Evolutionary conservation across 148 eudicot genomes (phyloP), one percentile per base, ranked within the genome.

Genomic region (Oxyria digyna): DNA sequence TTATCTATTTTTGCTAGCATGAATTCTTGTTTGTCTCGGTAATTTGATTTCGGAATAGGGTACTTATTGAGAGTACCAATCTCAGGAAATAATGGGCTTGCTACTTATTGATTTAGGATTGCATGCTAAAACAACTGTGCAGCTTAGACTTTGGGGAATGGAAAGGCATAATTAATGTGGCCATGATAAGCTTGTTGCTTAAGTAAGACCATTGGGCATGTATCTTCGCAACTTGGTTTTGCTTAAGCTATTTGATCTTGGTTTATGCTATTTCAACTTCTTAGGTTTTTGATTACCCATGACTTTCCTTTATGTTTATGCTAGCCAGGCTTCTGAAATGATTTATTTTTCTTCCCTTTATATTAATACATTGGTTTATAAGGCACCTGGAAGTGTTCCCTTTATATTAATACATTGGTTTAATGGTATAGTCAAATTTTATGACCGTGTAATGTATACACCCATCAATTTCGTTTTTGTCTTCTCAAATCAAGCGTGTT

Each of bases 401-500:
- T 87, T 68, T 91, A 93, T 73, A 87, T 93, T 69, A n/a, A n/a
- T 91, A 96, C 52, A 91, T 89, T 71, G 94, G 84, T 78, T 80
- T 87, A 67, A 76, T 72, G 85, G 85, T 82, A 77, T 29, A 4
- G 65, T 14, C n/a, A 29, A 59, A 13, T 12, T 59, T 57, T 37
- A 57, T 29, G 15, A 27, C 27, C 7, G 31, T n/a, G n/a, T n/a
- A n/a, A n/a, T n/a, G n/a, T n/a, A 12, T 9, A 27, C 64, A 13
- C 18, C 21, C 20, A n/a, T 50, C 26, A 21, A 29, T 32, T 42
- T 64, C 67, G 48, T 55, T 72, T 55, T 69, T 17, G 59, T 33
- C n/a, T 57, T 59, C 62, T 31, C 26, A 26, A 17, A 11, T 18
- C 35, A 13, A 42, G 6, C 15, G 15, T 31, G 41, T 48, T 69